Evolutionary conservation across 1,284 basidiomycete genomes (phyloP), one percentile per base, ranked within the genome.

Genomic region (Tilletia horrida): DNA sequence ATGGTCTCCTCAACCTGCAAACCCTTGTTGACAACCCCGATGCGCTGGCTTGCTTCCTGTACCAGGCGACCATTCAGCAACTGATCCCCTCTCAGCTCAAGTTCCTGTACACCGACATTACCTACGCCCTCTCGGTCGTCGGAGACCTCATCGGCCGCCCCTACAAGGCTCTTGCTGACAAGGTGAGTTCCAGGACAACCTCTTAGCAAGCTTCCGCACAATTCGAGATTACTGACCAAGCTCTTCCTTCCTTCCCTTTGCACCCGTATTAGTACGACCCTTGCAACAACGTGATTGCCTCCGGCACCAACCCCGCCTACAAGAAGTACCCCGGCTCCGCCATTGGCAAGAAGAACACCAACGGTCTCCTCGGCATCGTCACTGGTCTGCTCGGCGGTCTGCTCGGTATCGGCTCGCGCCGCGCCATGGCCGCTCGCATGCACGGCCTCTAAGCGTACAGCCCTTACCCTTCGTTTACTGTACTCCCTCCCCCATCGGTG

Each of bases 21-120:
- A 63, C 48, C 4, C 67, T 75, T 16, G 42, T 70, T 16, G 63
- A 65, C 21, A 67, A 76, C 52, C 69, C 71, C 2, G 66, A 69
- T 61, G 73, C 71, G 0, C 67, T 73, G 9, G 44, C 67, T 31
- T 75, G 73, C 64, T 75, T 63, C 70, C 69, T 75, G 47, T 75
- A 71, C 70, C 73, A 75, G 64, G 67, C 67, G 4, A 62, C 61
- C 42, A 23, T 44, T 42, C 35, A 43, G 27, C 48, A 55, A 21
- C 52, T 75, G 29, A 55, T 75, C 14, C 73, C 74, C 1, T 70
- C 71, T 11, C 71, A 75, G 63, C 45, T 76, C 52, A 66, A 68
- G 27, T 57, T 67, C 8, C 63, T 76, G 25, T 76, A 76, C 69
- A 76, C 75, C 64, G 66, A 45, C 40, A 42, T 64, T 1, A 70